These are phyloP conservation scores for Cardamine resedifolia DNA, from an alignment of 345 rosid genomes.

Conservation along the genomic window DNA sequence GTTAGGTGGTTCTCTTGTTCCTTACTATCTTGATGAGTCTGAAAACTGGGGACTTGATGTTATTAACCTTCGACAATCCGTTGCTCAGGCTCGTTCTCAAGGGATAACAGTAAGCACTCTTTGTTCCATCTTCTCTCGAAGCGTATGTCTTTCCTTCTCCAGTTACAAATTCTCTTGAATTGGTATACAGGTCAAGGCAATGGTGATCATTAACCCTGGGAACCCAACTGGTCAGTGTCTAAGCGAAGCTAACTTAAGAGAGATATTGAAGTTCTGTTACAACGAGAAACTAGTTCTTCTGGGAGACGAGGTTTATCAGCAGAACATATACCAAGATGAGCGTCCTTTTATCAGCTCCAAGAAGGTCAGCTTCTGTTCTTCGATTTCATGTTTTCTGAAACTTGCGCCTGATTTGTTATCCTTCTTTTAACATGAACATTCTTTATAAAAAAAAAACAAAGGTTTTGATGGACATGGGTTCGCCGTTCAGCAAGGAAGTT, in stretches of 20 bases:
- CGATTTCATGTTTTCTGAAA: neutral
- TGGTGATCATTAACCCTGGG: slow-evolving; percentile 99
- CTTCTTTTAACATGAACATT: slow-evolving; percentile 12
- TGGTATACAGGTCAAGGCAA: slow-evolving; percentile 75
- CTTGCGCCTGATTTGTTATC: neutral
- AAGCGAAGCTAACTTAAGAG: slow-evolving; percentile 84
- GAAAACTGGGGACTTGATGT: slow-evolving; percentile 98
- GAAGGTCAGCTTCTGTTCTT: slow-evolving; percentile 54
- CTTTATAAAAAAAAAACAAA: slow-evolving; percentile 22
- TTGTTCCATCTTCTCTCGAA: slow-evolving; percentile 19
- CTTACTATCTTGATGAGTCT: slow-evolving; percentile 87
- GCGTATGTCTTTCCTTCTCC: slow-evolving; percentile 7
- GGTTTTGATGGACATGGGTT: slow-evolving; percentile 94
- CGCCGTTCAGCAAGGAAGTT: slow-evolving; percentile 74
- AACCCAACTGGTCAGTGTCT: slow-evolving; percentile 99
- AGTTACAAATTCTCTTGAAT: neutral
- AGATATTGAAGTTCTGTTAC: slow-evolving; percentile 75
- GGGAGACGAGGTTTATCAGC: slow-evolving; percentile 99
- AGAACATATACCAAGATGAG: slow-evolving; percentile 93
- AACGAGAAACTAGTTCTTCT: slow-evolving; percentile 79
- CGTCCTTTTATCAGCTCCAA: slow-evolving; percentile 89
- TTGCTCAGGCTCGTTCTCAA: slow-evolving; percentile 69
- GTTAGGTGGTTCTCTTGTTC: slow-evolving; percentile 90
- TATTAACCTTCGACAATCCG: slow-evolving; percentile 71
- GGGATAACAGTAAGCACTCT: slow-evolving; percentile 77